phyloP scores from a whole-genome alignment of 306 rosid species.

The Gastrolobium bilobum region DNA sequence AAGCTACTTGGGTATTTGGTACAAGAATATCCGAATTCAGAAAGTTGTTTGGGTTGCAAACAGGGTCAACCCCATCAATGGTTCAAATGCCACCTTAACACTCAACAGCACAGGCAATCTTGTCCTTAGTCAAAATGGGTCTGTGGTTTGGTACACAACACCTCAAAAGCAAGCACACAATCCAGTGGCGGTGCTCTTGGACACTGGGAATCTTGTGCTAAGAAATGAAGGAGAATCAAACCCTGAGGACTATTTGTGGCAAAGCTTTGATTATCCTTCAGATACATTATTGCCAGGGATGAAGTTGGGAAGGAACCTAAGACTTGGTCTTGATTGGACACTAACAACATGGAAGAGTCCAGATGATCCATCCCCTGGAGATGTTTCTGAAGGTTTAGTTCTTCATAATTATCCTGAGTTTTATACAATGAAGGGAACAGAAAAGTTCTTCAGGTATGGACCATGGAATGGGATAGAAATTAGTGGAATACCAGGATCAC shows the following conservation, averaged over 20 bases:
- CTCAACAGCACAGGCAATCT: constrained; percentile 39
- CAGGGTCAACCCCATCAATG: constrained; percentile 43
- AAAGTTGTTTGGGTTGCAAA: constrained; percentile 53
- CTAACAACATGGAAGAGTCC: constrained; percentile 40
- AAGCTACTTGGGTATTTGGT: constrained; percentile 36
- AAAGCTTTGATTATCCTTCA: constrained; percentile 49
- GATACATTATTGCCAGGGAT: constrained; percentile 47
- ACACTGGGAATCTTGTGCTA: no score
- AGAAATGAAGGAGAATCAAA: no score
- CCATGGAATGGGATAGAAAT: constrained; percentile 49
- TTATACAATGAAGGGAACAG: constrained; percentile 5
- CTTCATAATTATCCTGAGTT: constrained; percentile 10
- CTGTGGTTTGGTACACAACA: background rate
- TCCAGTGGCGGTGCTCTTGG: no score
- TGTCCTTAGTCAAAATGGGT: constrained; percentile 31
- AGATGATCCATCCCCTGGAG: constrained; percentile 49
- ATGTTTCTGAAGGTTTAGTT: background rate
- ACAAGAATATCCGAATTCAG: background rate
- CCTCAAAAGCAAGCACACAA: no score
- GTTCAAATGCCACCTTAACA: constrained; percentile 17
- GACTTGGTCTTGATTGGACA: background rate
- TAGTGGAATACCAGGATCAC: constrained; percentile 35
- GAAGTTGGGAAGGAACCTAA: constrained; percentile 50
- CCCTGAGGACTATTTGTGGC: constrained; percentile 34
- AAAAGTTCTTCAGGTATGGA: constrained; percentile 16